Evolutionary conservation across 257 asterid genomes (phyloP).

Genomic region (Solanum tarijense): DNA sequence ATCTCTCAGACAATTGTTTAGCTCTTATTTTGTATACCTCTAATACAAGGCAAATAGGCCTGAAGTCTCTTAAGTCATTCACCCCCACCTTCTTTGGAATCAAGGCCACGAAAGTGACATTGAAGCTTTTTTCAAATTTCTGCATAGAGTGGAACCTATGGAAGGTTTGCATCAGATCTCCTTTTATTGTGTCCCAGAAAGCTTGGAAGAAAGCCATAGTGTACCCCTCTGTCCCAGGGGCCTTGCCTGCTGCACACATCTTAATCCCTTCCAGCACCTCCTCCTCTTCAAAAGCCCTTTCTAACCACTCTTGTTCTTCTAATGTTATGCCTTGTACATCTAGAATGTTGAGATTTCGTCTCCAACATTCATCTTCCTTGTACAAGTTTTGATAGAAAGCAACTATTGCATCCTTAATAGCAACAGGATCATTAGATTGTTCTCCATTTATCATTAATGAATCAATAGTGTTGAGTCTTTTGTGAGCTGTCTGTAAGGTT

Average conservation of each 20-base stretch:
- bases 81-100: background rate
- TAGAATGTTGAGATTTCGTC: background rate
- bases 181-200: background rate
- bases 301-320: background rate
- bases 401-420: background rate
- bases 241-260: background rate
- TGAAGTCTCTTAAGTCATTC: background rate
- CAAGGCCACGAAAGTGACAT: background rate
- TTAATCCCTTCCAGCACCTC: background rate
- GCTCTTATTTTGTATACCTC: background rate
- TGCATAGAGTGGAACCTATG: background rate
- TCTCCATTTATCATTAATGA: background rate
- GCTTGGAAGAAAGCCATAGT: background rate
- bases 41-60: background rate
- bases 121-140: background rate
- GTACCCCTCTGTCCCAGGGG: background rate
- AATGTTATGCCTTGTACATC: background rate
- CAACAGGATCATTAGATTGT: background rate
- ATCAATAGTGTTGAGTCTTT: background rate
- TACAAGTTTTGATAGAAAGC: background rate
- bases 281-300: background rate
- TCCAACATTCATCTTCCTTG: background rate
- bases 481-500: background rate
- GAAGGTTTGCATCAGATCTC: background rate
- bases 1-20: background rate